Conservation (phyloP, 1,139 yeast species). For the Kodamaea suecica region DNA sequence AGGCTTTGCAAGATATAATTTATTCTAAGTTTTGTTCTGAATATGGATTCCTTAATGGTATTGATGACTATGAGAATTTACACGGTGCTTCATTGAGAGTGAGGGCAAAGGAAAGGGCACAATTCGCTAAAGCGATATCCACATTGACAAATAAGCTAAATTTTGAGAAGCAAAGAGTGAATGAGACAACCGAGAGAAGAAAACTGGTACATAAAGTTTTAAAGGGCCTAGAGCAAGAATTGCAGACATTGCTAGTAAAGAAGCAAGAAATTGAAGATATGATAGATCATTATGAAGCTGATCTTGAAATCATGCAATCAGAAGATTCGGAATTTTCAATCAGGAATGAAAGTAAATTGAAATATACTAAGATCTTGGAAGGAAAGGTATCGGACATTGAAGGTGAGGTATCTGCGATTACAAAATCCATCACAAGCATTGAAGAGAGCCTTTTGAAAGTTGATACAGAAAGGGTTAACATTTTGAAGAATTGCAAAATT, state of each 20-base stretch:
- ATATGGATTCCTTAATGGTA: conserved; percentile 49
- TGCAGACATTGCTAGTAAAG: conserved; percentile 28
- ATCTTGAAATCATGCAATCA: conserved; percentile 40
- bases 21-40: conserved; percentile 54
- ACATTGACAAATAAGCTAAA: conserved; percentile 57
- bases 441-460: conserved; percentile 57
- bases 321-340: conserved; percentile 32
- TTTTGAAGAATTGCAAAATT: conserved; percentile 71
- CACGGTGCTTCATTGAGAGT: conserved; percentile 63
- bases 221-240: conserved; percentile 28
- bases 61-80: conserved; percentile 63
- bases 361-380: conserved; percentile 28
- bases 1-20: conserved; percentile 39
- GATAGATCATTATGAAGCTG: conserved; percentile 50
- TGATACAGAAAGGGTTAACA: conserved; percentile 56
- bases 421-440: conserved; percentile 33
- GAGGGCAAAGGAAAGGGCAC: conserved; percentile 62
- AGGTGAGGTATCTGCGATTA: conserved; percentile 25
- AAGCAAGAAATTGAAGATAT: conserved; percentile 32
- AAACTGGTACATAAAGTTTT: conserved; percentile 34
- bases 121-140: conserved; percentile 58
- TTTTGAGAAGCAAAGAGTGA: conserved; percentile 60
- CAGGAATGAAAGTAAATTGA: conserved; percentile 25
- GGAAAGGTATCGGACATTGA: conserved; percentile 33
- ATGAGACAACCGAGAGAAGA: conserved; percentile 48